Evolutionary conservation across 2,329 filamentous ascomycete species (phyloP), one percentile per base, ranked within the genome.

Genomic region (Mariannaea sp.): DNA sequence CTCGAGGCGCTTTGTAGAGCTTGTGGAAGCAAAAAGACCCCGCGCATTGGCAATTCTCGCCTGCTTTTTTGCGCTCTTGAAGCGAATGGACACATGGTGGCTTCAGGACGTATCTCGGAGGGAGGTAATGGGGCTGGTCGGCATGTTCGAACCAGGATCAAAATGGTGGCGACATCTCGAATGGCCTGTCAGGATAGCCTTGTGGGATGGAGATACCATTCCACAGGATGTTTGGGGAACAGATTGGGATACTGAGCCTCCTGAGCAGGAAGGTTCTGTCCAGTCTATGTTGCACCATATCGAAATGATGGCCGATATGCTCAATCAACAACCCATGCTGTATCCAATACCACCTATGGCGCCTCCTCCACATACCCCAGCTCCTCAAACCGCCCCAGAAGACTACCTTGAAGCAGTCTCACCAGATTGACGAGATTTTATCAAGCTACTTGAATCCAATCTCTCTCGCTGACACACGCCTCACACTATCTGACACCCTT

Each of bases 51-150:
- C 81, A 26, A 83, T 87, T 29, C 76, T 88, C 1, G 85, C 84
- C 6, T 85, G 82, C 67, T 88, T 87, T 68, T 87, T 87, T 62
- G 85, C 83, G 22, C 72, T 87, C 30, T 74, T 89, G 40, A 85
- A 85, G 64, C 78, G 79, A 27, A 75, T 87, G 57, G 81, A 86
- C 55, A 70, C 85, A 13, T 90, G 87, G 87, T 90, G 87, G 87
- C 73, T 89, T 22, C 78, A 84, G 16, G 85, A 86, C 32, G 85
- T 88, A 63, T 81, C 85, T 7, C 79, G 80, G 13, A 80, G 83
- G 49, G 83, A 90, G 61, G 82, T 90, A 13, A 80, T 83, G 65
- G 85, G 86, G 16, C 77, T 88, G 19, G 77, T 84, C 16, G 79
- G 78, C 29, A 70, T 84, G 29, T 85, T 85, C 65, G 80, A 83